phyloP scores from a whole-genome alignment of 768 basidiomycete species.

The Pleurotus platypus region DNA sequence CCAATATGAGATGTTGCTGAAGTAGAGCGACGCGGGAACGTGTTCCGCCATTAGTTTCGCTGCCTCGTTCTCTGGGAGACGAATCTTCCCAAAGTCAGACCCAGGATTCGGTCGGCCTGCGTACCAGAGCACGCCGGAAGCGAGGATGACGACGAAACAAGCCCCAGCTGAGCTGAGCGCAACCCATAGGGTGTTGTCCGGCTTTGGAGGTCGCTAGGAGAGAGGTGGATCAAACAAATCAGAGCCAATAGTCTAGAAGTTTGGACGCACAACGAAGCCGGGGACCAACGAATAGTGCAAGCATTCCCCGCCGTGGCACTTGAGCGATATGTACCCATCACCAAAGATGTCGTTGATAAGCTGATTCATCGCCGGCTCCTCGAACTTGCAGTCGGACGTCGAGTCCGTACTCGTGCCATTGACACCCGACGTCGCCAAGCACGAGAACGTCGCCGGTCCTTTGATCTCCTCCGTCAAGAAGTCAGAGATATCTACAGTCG shows the following conservation, averaged over 20 bases:
- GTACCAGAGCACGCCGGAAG: conserved; percentile 82
- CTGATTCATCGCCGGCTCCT: conserved; percentile 95
- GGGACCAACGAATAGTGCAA: conserved; percentile 92
- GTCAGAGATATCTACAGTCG: conserved; percentile 78
- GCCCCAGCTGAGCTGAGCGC: conserved; percentile 82
- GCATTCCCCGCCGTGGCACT: conserved; percentile 90
- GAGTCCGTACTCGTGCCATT: conserved; percentile 21
- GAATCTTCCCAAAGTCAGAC: conserved; percentile 67
- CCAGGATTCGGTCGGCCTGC: conserved; percentile 70
- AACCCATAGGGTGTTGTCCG: conserved; percentile 79
- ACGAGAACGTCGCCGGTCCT: conserved; percentile 87
- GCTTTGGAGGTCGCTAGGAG: conserved; percentile 68
- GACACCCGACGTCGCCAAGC: conserved; percentile 24
- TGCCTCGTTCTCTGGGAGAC: conserved; percentile 77
- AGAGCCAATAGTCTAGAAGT: neutral
- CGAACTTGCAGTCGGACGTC: conserved; percentile 79
- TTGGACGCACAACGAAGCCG: conserved; percentile 67
- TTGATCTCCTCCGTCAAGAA: conserved; percentile 87
- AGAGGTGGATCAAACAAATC: neutral
- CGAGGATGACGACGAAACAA: conserved; percentile 67
- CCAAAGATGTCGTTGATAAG: conserved; percentile 94
- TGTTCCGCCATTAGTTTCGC: conserved; percentile 90
- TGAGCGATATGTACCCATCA: conserved; percentile 82
- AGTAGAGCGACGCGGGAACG: conserved; percentile 91
- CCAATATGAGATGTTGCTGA: conserved; percentile 78